These are phyloP conservation scores for Arthrobotrys sinensis DNA, from an alignment of 2,329 filamentous ascomycete genomes.

Conservation along the genomic window DNA sequence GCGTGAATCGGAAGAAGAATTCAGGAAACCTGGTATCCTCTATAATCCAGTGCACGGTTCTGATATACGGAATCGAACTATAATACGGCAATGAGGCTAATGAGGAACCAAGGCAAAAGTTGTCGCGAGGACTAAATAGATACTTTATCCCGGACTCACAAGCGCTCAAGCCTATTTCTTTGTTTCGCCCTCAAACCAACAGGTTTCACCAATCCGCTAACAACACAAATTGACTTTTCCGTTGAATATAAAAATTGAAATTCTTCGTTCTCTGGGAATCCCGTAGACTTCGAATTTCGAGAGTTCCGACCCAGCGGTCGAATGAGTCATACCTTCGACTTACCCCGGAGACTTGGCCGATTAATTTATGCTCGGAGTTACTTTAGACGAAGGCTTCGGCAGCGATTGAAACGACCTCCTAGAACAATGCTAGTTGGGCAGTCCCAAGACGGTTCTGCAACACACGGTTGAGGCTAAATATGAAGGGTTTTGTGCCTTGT, in stretches of 20 bases:
- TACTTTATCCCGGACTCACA: conserved; percentile 17
- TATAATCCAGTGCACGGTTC: conserved; percentile 11
- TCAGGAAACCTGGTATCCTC: neutral
- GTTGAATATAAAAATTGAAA: conserved; percentile 20
- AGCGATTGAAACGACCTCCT: conserved; percentile 31
- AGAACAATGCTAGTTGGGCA: conserved; percentile 25
- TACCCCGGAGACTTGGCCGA: conserved; percentile 30
- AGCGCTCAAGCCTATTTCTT: conserved; percentile 18
- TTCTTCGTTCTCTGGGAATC: conserved; percentile 8
- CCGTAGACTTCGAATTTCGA: conserved; percentile 25
- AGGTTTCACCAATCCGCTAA: neutral
- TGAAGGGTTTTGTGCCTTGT: conserved; percentile 18
- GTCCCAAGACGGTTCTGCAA: conserved; percentile 41
- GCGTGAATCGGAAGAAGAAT: neutral
- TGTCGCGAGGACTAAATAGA: neutral
- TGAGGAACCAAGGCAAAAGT: conserved; percentile 1
- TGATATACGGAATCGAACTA: conserved; percentile 1
- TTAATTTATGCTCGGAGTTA: conserved; percentile 40
- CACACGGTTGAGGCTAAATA: conserved; percentile 58
- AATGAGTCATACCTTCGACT: conserved; percentile 30
- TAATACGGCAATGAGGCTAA: conserved; percentile 7
- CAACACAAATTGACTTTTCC: conserved; percentile 5
- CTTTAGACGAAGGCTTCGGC: conserved; percentile 31
- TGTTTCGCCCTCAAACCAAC: conserved; percentile 19
- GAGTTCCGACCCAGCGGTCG: conserved; percentile 25